phyloP scores from a whole-genome alignment of 1,139 yeast genomes.

The Hyphopichia khmerensis region DNA sequence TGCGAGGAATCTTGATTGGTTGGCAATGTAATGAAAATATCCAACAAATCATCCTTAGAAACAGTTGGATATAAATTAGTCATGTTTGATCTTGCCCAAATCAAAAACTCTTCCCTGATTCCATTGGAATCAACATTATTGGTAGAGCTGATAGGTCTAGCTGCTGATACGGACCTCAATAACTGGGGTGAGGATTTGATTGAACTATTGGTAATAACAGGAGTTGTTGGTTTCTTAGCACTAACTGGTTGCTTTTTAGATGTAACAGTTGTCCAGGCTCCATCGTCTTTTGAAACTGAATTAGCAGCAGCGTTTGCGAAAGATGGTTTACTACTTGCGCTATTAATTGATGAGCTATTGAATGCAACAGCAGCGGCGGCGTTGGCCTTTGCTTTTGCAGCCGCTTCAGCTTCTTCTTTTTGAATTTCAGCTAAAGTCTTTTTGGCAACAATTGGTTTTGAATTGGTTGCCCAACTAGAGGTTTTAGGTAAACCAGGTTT shows the following conservation, averaged over 20 bases:
- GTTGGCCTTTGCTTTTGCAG: conserved; percentile 27
- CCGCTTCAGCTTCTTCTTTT: conserved; percentile 44
- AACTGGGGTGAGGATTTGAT: conserved; percentile 40
- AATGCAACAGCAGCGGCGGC: conserved; percentile 14
- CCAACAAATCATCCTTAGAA: conserved; percentile 70
- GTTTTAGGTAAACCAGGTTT: conserved; percentile 43
- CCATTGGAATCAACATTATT: conserved; percentile 29
- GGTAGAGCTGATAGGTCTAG: conserved; percentile 19
- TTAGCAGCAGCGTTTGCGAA: conserved; percentile 32
- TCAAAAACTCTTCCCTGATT: conserved; percentile 64
- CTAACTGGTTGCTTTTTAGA: conserved; percentile 22
- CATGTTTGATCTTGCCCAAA: conserved; percentile 83
- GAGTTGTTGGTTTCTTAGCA: conserved; percentile 16
- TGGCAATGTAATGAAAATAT: conserved; percentile 80
- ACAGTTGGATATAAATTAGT: conserved; percentile 73
- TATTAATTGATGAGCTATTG: conserved; percentile 10
- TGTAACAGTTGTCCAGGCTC: conserved; percentile 47
- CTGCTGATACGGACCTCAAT: conserved; percentile 47
- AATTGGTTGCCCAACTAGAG: conserved; percentile 55
- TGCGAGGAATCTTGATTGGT: conserved; percentile 65
- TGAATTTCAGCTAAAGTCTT: conserved; percentile 49
- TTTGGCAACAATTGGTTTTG: conserved; percentile 20
- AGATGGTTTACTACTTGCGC: conserved; percentile 14
- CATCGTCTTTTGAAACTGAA: conserved; percentile 28
- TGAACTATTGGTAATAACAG: conserved; percentile 20